These are phyloP conservation scores for Saccharomycopsis babjevae DNA, from an alignment of 805 yeast genomes.

Conservation along the genomic window DNA sequence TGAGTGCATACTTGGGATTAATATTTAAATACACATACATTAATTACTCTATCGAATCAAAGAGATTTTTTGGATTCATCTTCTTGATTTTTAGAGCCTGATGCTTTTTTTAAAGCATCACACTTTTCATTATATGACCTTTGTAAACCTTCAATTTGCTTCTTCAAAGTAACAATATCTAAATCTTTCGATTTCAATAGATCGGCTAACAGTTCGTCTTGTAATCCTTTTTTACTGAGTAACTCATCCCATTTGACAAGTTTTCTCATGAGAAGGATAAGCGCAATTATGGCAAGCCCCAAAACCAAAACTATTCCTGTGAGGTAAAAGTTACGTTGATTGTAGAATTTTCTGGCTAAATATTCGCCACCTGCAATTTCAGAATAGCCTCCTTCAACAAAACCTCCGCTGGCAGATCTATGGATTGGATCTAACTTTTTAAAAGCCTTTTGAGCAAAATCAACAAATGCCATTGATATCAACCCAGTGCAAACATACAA, in stretches of 20 bases:
- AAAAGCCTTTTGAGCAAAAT: constrained; percentile 39
- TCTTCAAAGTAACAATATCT: constrained; percentile 38
- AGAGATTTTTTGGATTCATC: neutral
- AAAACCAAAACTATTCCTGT: constrained; percentile 54
- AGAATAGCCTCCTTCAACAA: constrained; percentile 11
- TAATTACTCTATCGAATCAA: neutral
- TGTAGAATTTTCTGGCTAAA: constrained; percentile 49
- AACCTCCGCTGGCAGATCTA: constrained; percentile 16
- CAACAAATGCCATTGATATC: constrained; percentile 41
- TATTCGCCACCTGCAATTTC: constrained; percentile 35
- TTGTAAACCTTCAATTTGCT: constrained; percentile 44
- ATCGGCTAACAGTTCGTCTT: constrained; percentile 17
- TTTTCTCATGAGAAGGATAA: constrained; percentile 41
- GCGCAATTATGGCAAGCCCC: constrained; percentile 43
- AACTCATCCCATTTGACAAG: constrained; percentile 38
- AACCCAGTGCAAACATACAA: constrained; percentile 32
- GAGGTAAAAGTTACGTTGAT: constrained; percentile 53
- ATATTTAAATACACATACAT: neutral
- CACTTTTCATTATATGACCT: constrained; percentile 36
- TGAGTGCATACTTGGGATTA: neutral
- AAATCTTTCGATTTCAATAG: constrained; percentile 31
- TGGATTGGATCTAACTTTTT: constrained; percentile 16
- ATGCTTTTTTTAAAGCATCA: constrained; percentile 12
- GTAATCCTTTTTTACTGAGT: constrained; percentile 19
- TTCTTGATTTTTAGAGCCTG: neutral